Conservation (phyloP, 805 yeast genomes). For the Metschnikowia drakensbergensis region DNA sequence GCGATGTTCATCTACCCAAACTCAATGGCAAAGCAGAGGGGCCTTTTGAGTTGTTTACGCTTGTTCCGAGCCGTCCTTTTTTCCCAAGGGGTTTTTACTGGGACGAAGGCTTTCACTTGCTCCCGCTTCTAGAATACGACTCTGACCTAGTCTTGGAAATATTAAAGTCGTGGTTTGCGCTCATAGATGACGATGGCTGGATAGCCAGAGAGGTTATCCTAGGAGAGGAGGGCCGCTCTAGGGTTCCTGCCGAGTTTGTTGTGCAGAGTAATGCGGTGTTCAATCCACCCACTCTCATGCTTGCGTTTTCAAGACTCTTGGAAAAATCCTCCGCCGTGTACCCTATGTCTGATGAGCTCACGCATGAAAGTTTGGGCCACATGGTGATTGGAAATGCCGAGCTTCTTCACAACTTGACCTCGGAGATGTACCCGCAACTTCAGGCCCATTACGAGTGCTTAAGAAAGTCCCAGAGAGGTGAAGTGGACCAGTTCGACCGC, state of each 20-base stretch:
- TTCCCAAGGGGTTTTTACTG: conserved; percentile 97
- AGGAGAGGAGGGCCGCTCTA: conserved; percentile 84
- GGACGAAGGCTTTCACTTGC: conserved; percentile 96
- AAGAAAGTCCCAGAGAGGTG: conserved; percentile 75
- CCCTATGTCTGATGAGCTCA: conserved; percentile 2
- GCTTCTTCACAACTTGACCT: conserved; percentile 55
- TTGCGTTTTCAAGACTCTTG: conserved; percentile 59
- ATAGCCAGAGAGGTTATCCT: conserved; percentile 92
- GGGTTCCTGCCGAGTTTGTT: conserved; percentile 80
- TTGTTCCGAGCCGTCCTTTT: conserved; percentile 89
- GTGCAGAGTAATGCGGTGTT: conserved; percentile 88
- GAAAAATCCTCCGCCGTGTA: conserved; percentile 20
- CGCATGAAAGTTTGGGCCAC: conserved; percentile 38
- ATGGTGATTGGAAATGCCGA: conserved; percentile 56
- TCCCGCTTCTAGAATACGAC: conserved; percentile 80
- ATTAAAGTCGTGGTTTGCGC: conserved; percentile 78
- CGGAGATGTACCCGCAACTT: conserved; percentile 69
- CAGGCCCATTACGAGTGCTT: conserved; percentile 82
- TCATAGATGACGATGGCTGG: conserved; percentile 93
- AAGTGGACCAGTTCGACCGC: conserved; percentile 66
- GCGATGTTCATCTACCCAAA: conserved; percentile 22
- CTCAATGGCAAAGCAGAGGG: conserved; percentile 64
- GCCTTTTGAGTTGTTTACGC: conserved; percentile 70
- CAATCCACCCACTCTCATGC: conserved; percentile 91
- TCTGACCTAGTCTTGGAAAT: conserved; percentile 77